Evolutionary conservation across 257 asterid species (phyloP), one percentile per base, ranked within the genome.

Genomic region (Hygrophila difformis): DNA sequence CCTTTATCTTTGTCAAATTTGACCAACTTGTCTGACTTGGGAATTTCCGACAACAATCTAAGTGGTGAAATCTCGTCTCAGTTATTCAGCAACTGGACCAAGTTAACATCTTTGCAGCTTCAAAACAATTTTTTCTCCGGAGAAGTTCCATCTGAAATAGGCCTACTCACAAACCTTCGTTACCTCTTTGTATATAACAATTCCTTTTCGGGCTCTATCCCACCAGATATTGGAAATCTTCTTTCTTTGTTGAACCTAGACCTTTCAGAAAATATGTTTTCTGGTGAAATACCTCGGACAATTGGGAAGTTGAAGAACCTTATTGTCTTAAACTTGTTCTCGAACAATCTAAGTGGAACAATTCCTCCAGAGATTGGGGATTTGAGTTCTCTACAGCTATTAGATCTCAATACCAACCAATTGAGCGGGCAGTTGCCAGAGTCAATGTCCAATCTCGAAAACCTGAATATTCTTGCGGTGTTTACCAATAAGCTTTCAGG

Each of bases 1-100:
- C 96, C 96, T 55, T 15, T 19, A 53, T 73, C 94, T 37, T 28
- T 85, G 17, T 73, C 94, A n/a, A 75, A 63, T 26, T 62, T 85
- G 56, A 74, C 71, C 56, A 49, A 72, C 35, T 57, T 85, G 45
- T 1, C 53, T 2, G 49, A 60, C 0, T 56, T 89, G 68, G 94
- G 91, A 3, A 47, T 89, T 17, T 85, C 93, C 0, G 83, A 62
- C 2, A 87, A 84, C 26, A 44, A 14, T 4, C 71, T 87, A 6
- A 74, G 86, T 1, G 88, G 95, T 38, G 75, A 69, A 14, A 63
- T 87, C 49, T 56, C 68, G 1, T 60, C 81, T 3, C 34, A 42
- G 34, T 56, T 79, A 17, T 40, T 79, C 37, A 35, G 64, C 31
- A 61, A 67, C 33, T 87, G 96, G 96, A 67, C 79, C 17, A 57